phyloP scores from a whole-genome alignment of 1,284 basidiomycete species.

The Cryptococcus sp. region DNA sequence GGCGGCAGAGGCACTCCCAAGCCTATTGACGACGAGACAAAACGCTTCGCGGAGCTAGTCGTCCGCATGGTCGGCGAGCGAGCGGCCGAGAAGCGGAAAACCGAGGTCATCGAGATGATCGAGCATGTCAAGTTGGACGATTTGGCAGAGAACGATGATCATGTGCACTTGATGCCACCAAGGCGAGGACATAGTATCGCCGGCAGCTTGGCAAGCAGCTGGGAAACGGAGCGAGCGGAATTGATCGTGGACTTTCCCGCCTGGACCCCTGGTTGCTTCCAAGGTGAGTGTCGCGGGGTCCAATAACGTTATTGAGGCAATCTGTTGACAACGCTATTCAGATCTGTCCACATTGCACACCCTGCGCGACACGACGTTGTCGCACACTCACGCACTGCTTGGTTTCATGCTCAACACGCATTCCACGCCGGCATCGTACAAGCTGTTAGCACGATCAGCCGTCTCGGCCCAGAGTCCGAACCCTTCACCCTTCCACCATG shows the following conservation, averaged over 20 bases:
- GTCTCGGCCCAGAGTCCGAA: constrained; percentile 6
- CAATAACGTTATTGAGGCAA: background rate
- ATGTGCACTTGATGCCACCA: background rate
- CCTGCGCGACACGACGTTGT: constrained; percentile 50
- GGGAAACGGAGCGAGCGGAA: constrained; percentile 44
- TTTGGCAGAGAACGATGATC: background rate
- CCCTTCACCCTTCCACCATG: constrained; percentile 15
- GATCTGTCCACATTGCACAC: constrained; percentile 53
- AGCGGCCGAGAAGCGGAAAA: constrained; percentile 9
- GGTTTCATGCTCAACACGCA: constrained; percentile 41
- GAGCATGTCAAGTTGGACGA: constrained; percentile 17
- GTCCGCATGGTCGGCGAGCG: constrained; percentile 18
- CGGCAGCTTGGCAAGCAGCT: constrained; percentile 32
- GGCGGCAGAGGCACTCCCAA: constrained; percentile 6
- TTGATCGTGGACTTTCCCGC: constrained; percentile 53
- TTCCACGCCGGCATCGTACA: constrained; percentile 43
- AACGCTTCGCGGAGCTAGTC: constrained; percentile 27
- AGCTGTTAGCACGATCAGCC: constrained; percentile 45
- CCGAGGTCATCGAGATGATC: constrained; percentile 23
- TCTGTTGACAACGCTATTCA: constrained; percentile 7
- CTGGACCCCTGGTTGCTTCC: constrained; percentile 51
- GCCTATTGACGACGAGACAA: constrained; percentile 25
- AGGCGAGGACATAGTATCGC: constrained; percentile 15
- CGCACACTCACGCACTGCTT: constrained; percentile 47
- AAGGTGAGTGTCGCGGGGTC: constrained; percentile 33